Base-by-base conservation (phyloP, 192 early-diverging fungal species). In the Phlyctochytrium planicorne region DNA sequence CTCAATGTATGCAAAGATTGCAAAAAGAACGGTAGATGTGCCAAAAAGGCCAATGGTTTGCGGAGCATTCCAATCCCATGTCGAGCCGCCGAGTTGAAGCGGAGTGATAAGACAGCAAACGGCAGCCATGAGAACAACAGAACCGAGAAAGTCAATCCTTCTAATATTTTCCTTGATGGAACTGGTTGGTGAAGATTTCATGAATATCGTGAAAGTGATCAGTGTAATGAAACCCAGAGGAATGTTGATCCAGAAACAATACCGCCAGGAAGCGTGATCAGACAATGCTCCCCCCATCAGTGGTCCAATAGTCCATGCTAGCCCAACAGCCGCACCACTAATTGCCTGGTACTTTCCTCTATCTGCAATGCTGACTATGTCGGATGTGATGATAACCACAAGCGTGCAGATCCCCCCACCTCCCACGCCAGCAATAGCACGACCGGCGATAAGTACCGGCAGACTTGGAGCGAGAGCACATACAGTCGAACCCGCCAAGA, bases 271-370 rank as follows among this genome's bases (percentile, higher is more conserved):
- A 23, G 75, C 35, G 61, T 68, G 2, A 60, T 98, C 88, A 30
- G 89, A 90, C 52, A 98, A 90, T 6, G 88, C 71, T 32, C 96
- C 96, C 63, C 96, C 96, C 12, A 94, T 62, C 14, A 95, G 78
- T 0, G 96, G 93, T 1, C 92, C 96, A 17, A 93, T 62, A 1
- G 92, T 86, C 1, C 89, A 88, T 2, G 91, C 85, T 50, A 92
- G 63, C 0, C 65, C 67, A 52, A 61, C 60, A 33, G 59, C 88
- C 59, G 85, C 88, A 30, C 90, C 90, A 23, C 93, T 83, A 30
- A 94, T 69, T n/a, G 89, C 85, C 75, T 93, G 88, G 73, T 91
- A 94, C 71, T 93, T 94, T 34, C 91, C 90, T 30, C 64, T 16
- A 24, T 72, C 70, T 23, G 64, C n/a, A 17, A 55, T 14, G 6